Evolutionary conservation across 1,284 basidiomycete genomes (phyloP), one percentile per base, ranked within the genome.

Genomic region (Sporisorium exsertum): DNA sequence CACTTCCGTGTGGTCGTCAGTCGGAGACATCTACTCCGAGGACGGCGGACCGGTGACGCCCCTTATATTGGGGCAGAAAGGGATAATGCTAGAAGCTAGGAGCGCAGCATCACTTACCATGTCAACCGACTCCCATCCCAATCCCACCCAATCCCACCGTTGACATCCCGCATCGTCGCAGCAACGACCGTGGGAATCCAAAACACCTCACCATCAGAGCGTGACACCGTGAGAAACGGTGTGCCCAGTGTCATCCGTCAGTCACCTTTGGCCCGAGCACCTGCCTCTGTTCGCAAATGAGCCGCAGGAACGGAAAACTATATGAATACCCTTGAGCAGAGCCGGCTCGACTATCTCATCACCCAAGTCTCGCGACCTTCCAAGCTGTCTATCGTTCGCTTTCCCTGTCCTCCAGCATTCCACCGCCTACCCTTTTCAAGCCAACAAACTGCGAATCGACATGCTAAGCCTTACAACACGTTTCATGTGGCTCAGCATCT

Each of bases 401-500:
- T 26, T 33, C 55, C 1, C 16, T 37, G n/a, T n/a, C 35, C 9
- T 22, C 13, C 40, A 20, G 40, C n/a, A 4, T 40, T 9, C 10
- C 40, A 20, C 20, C n/a, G 4, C 9, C 40, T 20, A 18, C 1
- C n/a, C 10, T 3, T 43, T 9, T 10, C 37, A 2, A 10, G 7
- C 40, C 5, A 20, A 20, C 40, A 8, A 20, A 5, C 40, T 43
- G 15, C 37, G n/a, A 2, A 20, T 20, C 18, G 40, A 4, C 40
- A 43, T 43, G 40, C 40, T 43, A 1, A 3, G 52, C 53, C 8
- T 60, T 60, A 8, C 52, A 60, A 12, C 37, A 29, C 64, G 64
- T 8, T 45, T 60, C 16, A 12, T 57, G 12, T 52, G 18, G 35
- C 52, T 66, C 5, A 22, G 16, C 46, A 4, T 60, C n/a, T 5